Base-by-base conservation (phyloP, 202 grass and related monocot genomes). In the Cymbopogon flexuosus region DNA sequence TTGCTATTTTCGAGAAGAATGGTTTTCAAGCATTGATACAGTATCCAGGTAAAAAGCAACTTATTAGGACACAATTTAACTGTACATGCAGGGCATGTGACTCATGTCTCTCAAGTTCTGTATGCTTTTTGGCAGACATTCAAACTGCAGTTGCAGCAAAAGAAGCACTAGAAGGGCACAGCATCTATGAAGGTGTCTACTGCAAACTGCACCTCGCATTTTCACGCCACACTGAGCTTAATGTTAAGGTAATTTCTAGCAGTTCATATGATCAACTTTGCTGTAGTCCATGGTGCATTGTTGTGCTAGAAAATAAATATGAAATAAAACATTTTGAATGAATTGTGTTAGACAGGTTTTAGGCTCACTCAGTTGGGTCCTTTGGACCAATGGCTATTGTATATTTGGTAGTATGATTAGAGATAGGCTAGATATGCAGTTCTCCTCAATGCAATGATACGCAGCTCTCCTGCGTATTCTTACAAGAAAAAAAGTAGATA, bases 1-100 rank as follows among this genome's bases (percentile, higher is more conserved):
- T 98, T 83, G 92, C 92, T 77, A 87, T 95, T 69, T 98, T 98
- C 47, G 92, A 98, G 82, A 98, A 98, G 83, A 98, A 92, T 70
- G 96, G 96, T 39, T 87, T 98, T 47, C 92, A 98, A 82, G 96
- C 92, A 60, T 73, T 98, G 78, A 90, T 98, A 69, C 96, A 98
- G 70, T 98, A 98, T 81, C 82, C 90, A 83, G 96, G 96, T 98
- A 89, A 82, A 70, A 24, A 80, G 64, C 19, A 16, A 36, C 43
- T 78, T 68, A 37, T 56, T 35, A 14, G 18, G 14, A 78, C 73
- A 54, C 33, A 11, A 75, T 22, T 76, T 24, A 36, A 43, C 3
- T 13, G 35, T 57, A 76, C 36, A 27, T 49, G 57, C 21, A 45
- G 1, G 6, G 12, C 63, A 43, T 68, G 45, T 59, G 56, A 46